These are phyloP conservation scores for Austroboletus niveus DNA, from an alignment of 1,284 basidiomycete species.

Conservation along the genomic window DNA sequence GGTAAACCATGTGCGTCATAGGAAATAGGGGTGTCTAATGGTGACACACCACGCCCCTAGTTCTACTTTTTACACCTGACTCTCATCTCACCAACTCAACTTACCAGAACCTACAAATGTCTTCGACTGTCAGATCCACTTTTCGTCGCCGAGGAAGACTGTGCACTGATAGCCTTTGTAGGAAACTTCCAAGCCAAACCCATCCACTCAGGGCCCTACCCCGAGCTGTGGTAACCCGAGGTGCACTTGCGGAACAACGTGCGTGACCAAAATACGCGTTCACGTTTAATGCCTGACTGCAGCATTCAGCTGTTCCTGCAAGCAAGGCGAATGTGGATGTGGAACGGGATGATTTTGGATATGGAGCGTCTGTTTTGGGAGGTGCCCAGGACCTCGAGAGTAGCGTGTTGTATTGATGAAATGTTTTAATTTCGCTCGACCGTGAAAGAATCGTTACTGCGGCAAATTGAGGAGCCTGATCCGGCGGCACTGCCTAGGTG, in stretches of 20 bases:
- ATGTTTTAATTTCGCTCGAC: no score
- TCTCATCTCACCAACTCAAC: background rate
- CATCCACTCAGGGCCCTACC: constrained; percentile 2
- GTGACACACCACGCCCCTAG: no score
- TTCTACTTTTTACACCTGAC: no score
- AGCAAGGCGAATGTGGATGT: constrained; percentile 20
- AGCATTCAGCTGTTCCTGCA: constrained; percentile 17
- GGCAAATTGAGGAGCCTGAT: no score
- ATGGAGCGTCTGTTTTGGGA: background rate
- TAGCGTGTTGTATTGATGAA: no score
- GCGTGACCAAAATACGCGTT: background rate
- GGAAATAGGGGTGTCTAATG: background rate
- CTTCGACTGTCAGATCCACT: constrained; percentile 4
- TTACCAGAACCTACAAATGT: background rate
- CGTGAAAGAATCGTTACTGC: no score
- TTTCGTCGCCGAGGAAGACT: background rate
- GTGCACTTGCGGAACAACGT: constrained; percentile 19
- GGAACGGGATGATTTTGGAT: background rate
- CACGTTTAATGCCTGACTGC: background rate
- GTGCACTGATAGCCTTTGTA: background rate
- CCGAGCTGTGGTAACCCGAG: constrained; percentile 20
- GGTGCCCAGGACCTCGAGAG: background rate
- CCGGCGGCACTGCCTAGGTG: no score
- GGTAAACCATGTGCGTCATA: background rate
- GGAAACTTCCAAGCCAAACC: constrained; percentile 8